Evolutionary conservation across 257 asterid genomes (phyloP).

Genomic region (Nyctanthes arbortristis): DNA sequence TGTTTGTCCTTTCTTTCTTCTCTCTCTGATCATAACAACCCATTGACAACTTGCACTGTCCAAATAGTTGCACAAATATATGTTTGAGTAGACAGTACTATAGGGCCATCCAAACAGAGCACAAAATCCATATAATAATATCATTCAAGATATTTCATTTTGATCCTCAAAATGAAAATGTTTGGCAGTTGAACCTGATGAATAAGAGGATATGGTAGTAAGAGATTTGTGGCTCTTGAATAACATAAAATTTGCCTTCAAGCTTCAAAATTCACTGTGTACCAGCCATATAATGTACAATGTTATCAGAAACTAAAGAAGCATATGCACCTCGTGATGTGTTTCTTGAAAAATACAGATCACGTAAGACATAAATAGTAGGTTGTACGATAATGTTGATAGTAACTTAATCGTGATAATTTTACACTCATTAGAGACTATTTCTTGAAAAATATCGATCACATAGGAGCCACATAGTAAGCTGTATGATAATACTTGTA

Average conservation of each 20-base stretch:
- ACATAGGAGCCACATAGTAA: too few relatives aligned
- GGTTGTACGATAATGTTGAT: too few relatives aligned
- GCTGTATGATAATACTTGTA: too few relatives aligned
- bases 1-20: background rate
- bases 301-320: slow-evolving; percentile 3
- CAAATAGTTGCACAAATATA: too few relatives aligned
- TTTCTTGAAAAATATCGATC: too few relatives aligned
- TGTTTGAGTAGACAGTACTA: too few relatives aligned
- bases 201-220: background rate
- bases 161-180: too few relatives aligned
- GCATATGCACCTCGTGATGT: slow-evolving; percentile 16
- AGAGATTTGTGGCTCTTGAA: background rate
- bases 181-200: background rate
- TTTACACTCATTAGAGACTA: too few relatives aligned
- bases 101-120: background rate
- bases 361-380: too few relatives aligned
- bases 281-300: background rate
- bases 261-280: background rate
- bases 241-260: too few relatives aligned
- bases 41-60: background rate
- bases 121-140: background rate
- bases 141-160: background rate
- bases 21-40: background rate
- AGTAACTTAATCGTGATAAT: too few relatives aligned
- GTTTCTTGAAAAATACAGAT: background rate